Conservation (phyloP, 306 rosid species). For the Fragaria iinumae region DNA sequence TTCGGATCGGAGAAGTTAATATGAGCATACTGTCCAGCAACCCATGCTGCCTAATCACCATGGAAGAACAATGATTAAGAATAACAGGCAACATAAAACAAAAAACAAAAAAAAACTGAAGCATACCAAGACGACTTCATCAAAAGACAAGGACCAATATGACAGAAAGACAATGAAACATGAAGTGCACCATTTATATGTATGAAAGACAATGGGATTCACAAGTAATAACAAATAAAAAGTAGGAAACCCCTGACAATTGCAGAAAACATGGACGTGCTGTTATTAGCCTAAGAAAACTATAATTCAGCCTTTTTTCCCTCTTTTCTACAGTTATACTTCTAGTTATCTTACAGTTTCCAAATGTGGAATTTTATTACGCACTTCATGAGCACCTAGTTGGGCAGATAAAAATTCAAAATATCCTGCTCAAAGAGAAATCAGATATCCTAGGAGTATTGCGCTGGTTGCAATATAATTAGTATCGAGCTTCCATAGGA, state of each 20-base stretch:
- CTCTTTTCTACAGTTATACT: neutral
- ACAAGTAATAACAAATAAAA: neutral
- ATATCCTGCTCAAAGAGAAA: neutral
- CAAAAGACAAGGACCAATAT: neutral
- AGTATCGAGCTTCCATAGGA: neutral
- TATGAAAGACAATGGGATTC: neutral
- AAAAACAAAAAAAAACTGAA: neutral
- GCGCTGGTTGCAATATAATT: neutral
- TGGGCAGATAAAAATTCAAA: neutral
- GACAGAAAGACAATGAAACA: neutral
- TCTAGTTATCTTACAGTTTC: neutral
- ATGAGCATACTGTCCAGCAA: constrained; percentile 92
- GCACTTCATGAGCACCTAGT: neutral
- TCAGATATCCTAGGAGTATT: neutral
- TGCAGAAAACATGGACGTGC: no score
- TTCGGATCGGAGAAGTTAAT: constrained; percentile 78
- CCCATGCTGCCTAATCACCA: constrained; percentile 89
- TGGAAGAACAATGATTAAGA: constrained; percentile 14
- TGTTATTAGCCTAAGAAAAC: neutral
- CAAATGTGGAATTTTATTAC: neutral
- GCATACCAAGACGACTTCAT: neutral
- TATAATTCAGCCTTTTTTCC: neutral
- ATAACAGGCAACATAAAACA: neutral
- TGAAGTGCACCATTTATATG: neutral
- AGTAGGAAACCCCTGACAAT: neutral